Evolutionary conservation across 1,284 basidiomycete species (phyloP), one percentile per base, ranked within the genome.

Genomic region (Boletus holoroseus): DNA sequence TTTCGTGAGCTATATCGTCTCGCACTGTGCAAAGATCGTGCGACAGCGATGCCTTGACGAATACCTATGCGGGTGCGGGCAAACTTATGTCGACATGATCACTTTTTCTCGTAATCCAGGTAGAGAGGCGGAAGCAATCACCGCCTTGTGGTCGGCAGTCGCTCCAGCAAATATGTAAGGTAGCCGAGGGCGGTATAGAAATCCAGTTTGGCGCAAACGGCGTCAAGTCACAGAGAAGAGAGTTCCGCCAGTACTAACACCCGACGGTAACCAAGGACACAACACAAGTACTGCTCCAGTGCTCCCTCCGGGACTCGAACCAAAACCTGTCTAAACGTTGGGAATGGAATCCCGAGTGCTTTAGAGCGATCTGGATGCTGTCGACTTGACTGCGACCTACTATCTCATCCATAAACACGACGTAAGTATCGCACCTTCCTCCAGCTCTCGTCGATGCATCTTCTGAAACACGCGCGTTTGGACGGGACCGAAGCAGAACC

Each of bases 11-110:
- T n/a, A n/a, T n/a, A n/a, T n/a, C n/a, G n/a, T n/a, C 82, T 85
- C 41, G 72, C 67, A 44, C 71, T 78, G 27, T 86, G 77, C 55
- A 84, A 70, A 0, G 85, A 84, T n/a, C 85, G 73, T 59, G 81
- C 77, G 9, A 78, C 74, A 38, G 73, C 68, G 49, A 82, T 68
- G 3, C 80, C 82, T 53, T 79, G 57, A 80, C 56, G 72, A 88
- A 87, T 60, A 77, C 80, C 84, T 85, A 88, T 6, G 81, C 78
- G 8, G 86, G 85, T 3, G 86, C 78, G n/a, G 83, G 75, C 32
- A 86, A 86, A 28, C n/a, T n/a, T n/a, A 85, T 68, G 35, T 79
- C 71, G 22, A 44, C 28, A 24, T 54, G 49, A 16, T 60, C 54
- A 16, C 24, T n/a, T n/a, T n/a, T n/a, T n/a, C n/a, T n/a, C n/a